Conservation (phyloP, 352 stramenopile genomes). For the Globisporangium uncinulatum region DNA sequence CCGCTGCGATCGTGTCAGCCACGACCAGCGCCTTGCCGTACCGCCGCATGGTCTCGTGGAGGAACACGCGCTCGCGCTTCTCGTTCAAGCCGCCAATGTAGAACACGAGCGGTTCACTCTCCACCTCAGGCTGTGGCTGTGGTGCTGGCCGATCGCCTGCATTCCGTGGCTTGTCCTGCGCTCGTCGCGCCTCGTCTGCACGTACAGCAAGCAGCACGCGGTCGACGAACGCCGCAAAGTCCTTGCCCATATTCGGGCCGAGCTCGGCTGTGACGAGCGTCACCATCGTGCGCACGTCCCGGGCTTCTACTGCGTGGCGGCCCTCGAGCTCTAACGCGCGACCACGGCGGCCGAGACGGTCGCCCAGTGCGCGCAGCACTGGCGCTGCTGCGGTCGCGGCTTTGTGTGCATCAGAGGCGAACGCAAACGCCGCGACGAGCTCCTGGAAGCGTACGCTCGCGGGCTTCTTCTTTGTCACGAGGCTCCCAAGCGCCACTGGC, state of each 20-base stretch:
- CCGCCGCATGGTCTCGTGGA: constrained; percentile 89
- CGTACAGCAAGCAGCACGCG: constrained; percentile 43
- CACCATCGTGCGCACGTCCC: constrained; percentile 48
- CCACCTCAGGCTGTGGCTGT: constrained; percentile 6
- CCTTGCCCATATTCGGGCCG: constrained; percentile 55
- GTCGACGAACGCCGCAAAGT: constrained; percentile 70
- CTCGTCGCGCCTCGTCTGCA: constrained; percentile 15
- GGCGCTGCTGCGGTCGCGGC: not conserved
- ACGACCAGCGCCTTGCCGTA: constrained; percentile 76
- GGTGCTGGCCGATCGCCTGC: not conserved
- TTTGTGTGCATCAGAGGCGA: constrained; percentile 4
- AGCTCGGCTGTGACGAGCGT: constrained; percentile 46
- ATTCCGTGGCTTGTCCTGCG: not conserved
- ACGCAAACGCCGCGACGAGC: constrained; percentile 24
- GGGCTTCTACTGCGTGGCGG: constrained; percentile 29
- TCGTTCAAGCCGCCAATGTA: constrained; percentile 77
- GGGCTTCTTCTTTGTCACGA: constrained; percentile 35
- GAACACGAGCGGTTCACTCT: constrained; percentile 45
- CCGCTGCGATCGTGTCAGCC: constrained; percentile 85
- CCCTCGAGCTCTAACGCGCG: constrained; percentile 15
- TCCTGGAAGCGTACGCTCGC: constrained; percentile 30
- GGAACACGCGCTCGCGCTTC: constrained; percentile 82
- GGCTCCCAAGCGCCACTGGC: constrained; percentile 27
- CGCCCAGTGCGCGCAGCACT: constrained; percentile 13
- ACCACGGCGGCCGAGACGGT: constrained; percentile 8